phyloP scores from a whole-genome alignment of 2,329 filamentous ascomycete species.

The Capronia americana region DNA sequence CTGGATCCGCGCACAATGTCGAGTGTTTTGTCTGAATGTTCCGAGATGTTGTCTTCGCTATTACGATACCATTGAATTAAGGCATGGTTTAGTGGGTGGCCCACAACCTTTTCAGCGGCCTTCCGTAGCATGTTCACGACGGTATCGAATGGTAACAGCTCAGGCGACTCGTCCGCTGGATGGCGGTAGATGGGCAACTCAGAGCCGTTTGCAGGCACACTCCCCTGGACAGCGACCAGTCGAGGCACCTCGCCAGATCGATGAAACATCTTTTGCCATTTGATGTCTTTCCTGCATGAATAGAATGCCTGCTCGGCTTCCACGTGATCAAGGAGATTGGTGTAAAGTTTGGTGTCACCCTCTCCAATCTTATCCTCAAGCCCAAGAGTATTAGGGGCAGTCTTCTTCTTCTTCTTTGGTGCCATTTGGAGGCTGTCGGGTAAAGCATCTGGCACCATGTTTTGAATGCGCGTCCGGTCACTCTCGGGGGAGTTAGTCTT shows the following conservation, averaged over 20 bases:
- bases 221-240: constrained; percentile 86
- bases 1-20: constrained; percentile 82
- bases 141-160: constrained; percentile 75
- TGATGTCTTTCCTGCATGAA: constrained; percentile 63
- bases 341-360: constrained; percentile 77
- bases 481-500: constrained; percentile 10
- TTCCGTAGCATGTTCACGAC: constrained; percentile 72
- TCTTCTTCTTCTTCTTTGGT: constrained; percentile 31
- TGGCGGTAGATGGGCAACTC: constrained; percentile 91
- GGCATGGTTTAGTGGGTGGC: constrained; percentile 86
- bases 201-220: constrained; percentile 67
- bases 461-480: neutral
- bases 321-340: constrained; percentile 70
- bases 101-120: constrained; percentile 72
- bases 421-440: neutral
- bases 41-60: constrained; percentile 89
- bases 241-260: constrained; percentile 90
- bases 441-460: neutral
- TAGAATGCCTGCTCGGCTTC: constrained; percentile 61
- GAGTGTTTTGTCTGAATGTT: constrained; percentile 95
- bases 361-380: constrained; percentile 70
- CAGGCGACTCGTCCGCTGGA: constrained; percentile 85
- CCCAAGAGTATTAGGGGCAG: constrained; percentile 25
- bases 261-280: constrained; percentile 92
- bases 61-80: constrained; percentile 92